These are phyloP conservation scores for Isabelozyma gotoi DNA, from an alignment of 805 yeast genomes.

Conservation along the genomic window DNA sequence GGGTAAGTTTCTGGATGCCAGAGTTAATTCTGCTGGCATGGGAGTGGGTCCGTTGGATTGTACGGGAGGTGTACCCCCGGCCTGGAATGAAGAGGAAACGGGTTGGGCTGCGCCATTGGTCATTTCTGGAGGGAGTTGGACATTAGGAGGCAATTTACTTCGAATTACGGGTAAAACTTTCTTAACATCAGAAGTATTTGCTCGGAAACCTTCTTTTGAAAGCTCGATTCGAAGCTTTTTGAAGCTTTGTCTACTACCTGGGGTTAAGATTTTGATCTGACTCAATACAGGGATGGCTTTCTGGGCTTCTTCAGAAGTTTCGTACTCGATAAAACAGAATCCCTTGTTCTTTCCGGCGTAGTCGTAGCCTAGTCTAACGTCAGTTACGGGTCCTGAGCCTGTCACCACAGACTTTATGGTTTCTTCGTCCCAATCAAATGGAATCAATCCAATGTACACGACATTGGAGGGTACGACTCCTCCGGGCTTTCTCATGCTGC, in stretches of 20 bases:
- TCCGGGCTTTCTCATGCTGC: slow-evolving; percentile 6
- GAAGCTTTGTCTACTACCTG: slow-evolving; percentile 22
- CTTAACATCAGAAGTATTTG: slow-evolving; percentile 32
- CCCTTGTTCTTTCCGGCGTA: slow-evolving; percentile 62
- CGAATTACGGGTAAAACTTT: slow-evolving; percentile 45
- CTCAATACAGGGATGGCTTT: slow-evolving; percentile 45
- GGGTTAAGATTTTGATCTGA: slow-evolving; percentile 39
- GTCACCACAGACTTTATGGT: slow-evolving; percentile 61
- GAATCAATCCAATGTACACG: slow-evolving; percentile 61
- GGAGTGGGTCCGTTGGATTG: slow-evolving; percentile 7
- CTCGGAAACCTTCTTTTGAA: slow-evolving; percentile 57
- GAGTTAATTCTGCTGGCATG: slow-evolving; percentile 49
- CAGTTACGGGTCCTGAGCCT: slow-evolving; percentile 71
- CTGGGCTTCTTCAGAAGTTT: slow-evolving; percentile 50
- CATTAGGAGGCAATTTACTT: slow-evolving; percentile 53
- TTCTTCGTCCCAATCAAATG: slow-evolving; percentile 70
- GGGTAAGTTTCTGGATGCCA: slow-evolving; percentile 60
- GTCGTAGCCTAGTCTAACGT: slow-evolving; percentile 62
- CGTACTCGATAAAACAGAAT: slow-evolving; percentile 65
- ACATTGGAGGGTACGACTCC: slow-evolving; percentile 36
- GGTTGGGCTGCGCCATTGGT: not conserved
- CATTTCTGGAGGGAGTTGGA: slow-evolving; percentile 56
- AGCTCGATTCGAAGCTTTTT: slow-evolving; percentile 56
- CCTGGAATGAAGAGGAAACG: slow-evolving; percentile 1
- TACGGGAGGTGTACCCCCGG: not conserved